Base-by-base conservation (phyloP, 805 yeast species). In the Candida michaelii region DNA sequence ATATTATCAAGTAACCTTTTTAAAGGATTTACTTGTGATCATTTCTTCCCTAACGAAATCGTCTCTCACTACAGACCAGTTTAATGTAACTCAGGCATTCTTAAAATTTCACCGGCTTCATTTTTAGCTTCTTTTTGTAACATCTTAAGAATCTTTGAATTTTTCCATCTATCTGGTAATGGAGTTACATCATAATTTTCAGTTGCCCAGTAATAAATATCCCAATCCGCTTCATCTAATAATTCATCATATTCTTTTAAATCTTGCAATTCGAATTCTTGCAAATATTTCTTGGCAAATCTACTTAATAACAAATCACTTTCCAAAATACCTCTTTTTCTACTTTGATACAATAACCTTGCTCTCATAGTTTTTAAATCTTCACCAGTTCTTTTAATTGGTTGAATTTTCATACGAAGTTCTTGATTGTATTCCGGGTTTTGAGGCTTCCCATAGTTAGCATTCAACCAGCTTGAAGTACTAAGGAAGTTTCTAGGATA, bases 181-280 rank as follows among this genome's bases (percentile, higher is more conserved):
- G 96, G 95, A 36, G 90, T 86, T 14, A 86, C 80, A 27, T 79
- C 81, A 55, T 68, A 86, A 61, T 90, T 88, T 51, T 78, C 79
- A 2, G 97, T 89, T 18, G 95, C 96, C 99, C 99, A 91, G 69
- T 93, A 93, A 64, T 88, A 93, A 47, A 93, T 90, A 63, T 93
- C 99, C 99, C 99, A 93, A 64, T 93, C 99, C n/a, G 91, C 79
- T 64, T 91, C 95, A 62, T 93, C 95, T 58, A 93, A 73, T 44
- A 93, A 65, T 44, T 73, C 60, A 58, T 91, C 97, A 62, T 88
- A 93, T 62, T 93, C 98, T 36, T 80, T 84, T 41, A 93, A 69
- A 64, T 89, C 85, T 42, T 73, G 83, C 46, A 68, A 63, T 10
- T 75, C 70, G 71, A 93, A 76, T 0, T 59, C 57, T 29, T 73